Conservation (phyloP, 2,329 filamentous ascomycete species). For the Microdochium paspali region DNA sequence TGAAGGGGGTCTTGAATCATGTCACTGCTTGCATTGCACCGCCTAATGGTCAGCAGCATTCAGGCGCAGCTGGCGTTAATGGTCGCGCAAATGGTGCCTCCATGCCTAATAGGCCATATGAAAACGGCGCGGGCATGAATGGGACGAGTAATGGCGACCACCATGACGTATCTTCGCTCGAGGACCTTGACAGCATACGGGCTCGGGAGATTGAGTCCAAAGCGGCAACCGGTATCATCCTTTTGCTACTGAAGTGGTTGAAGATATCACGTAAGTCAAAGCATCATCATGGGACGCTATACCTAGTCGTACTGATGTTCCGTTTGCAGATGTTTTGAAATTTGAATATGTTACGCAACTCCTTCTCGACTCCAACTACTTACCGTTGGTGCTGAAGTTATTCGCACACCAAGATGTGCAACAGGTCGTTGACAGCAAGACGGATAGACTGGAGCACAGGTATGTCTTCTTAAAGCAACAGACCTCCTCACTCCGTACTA, state of each 20-base stretch:
- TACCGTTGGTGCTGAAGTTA: conserved; percentile 85
- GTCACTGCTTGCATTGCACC: conserved; percentile 75
- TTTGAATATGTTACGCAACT: conserved; percentile 95
- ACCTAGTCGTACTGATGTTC: conserved; percentile 7
- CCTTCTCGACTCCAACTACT: conserved; percentile 87
- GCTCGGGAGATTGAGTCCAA: conserved; percentile 83
- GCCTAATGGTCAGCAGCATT: conserved; percentile 36
- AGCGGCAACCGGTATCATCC: conserved; percentile 78
- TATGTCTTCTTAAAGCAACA: too few relatives aligned
- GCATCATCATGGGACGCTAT: neutral
- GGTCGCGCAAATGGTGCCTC: conserved; percentile 29
- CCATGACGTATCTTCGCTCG: conserved; percentile 42
- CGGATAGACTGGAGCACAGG: conserved; percentile 75
- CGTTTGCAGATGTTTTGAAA: conserved; percentile 70
- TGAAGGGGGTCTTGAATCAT: conserved; percentile 80
- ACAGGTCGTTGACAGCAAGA: conserved; percentile 75
- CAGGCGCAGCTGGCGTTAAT: conserved; percentile 28
- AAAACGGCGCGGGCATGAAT: conserved; percentile 18
- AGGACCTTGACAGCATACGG: conserved; percentile 74
- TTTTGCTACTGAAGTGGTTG: conserved; percentile 92
- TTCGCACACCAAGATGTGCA: conserved; percentile 93
- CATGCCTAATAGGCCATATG: conserved; percentile 18
- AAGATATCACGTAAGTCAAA: conserved; percentile 73
- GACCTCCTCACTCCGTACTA: too few relatives aligned
- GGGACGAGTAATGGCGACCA: conserved; percentile 23